phyloP scores from a whole-genome alignment of 2,329 filamentous ascomycete genomes.

The Colletotrichum magnum region DNA sequence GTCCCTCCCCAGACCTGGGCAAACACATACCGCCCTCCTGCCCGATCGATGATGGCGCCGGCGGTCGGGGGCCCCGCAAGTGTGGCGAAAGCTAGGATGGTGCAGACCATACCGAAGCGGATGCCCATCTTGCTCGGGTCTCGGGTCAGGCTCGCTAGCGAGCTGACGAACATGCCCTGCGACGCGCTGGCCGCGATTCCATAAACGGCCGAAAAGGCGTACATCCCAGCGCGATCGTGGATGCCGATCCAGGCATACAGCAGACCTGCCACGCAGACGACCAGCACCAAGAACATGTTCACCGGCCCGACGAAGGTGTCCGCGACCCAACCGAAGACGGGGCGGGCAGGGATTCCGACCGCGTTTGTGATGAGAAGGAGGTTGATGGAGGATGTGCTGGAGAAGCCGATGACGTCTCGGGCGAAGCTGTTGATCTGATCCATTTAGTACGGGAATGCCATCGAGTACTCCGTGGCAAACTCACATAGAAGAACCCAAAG shows the following conservation, averaged over 20 bases:
- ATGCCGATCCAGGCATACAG: conserved; percentile 70
- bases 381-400: conserved; percentile 66
- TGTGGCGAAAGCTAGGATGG: conserved; percentile 55
- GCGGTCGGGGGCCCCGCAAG: conserved; percentile 60
- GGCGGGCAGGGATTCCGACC: conserved; percentile 67
- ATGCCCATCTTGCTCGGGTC: conserved; percentile 60
- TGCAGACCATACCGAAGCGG: conserved; percentile 60
- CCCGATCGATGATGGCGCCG: conserved; percentile 58
- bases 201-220: conserved; percentile 58
- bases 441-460: not conserved
- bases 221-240: conserved; percentile 52
- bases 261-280: conserved; percentile 57
- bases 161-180: conserved; percentile 56
- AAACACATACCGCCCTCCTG: conserved; percentile 54
- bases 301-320: conserved; percentile 62
- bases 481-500: conserved; percentile 63
- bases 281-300: conserved; percentile 67
- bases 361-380: conserved; percentile 73
- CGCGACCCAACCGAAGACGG: not conserved
- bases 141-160: conserved; percentile 57
- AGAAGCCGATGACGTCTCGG: conserved; percentile 58
- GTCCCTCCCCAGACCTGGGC: conserved; percentile 61
- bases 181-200: conserved; percentile 57
- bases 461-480: conserved; percentile 22
- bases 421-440: conserved; percentile 56